Conservation (phyloP, 2,329 filamentous ascomycete species). For the Colletotrichum ledebouriae region DNA sequence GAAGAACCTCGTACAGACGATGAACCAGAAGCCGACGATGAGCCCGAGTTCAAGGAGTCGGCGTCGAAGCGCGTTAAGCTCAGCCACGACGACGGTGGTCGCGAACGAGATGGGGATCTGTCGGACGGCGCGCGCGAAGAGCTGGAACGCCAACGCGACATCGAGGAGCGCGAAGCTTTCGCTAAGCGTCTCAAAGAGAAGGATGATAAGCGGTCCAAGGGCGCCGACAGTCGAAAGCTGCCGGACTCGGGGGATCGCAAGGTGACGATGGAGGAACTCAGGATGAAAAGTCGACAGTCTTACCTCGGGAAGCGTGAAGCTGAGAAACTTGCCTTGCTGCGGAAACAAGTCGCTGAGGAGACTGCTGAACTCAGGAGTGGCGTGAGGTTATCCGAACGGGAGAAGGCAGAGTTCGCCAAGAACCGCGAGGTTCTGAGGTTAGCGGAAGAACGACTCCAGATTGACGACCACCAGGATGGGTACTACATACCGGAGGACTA, state of each 20-base stretch:
- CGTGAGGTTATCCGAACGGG: slow-evolving; percentile 78
- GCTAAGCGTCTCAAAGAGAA: slow-evolving; percentile 80
- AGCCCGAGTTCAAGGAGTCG: slow-evolving; percentile 75
- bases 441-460: slow-evolving; percentile 85
- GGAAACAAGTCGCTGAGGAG: slow-evolving; percentile 92
- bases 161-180: slow-evolving; percentile 83
- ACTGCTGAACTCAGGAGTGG: slow-evolving; percentile 84
- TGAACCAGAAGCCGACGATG: slow-evolving; percentile 56
- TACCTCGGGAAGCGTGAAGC: slow-evolving; percentile 94
- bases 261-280: slow-evolving; percentile 82
- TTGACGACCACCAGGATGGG: slow-evolving; percentile 92
- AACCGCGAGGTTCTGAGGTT: slow-evolving; percentile 86
- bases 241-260: slow-evolving; percentile 75
- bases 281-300: slow-evolving; percentile 87
- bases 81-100: slow-evolving; percentile 63
- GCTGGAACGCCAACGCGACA: slow-evolving; percentile 72
- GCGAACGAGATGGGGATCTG: slow-evolving; percentile 57
- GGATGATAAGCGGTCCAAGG: slow-evolving; percentile 77
- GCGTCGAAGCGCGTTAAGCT: slow-evolving; percentile 79
- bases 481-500: slow-evolving; percentile 96
- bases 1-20: slow-evolving; percentile 71
- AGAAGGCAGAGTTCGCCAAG: slow-evolving; percentile 89
- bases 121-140: slow-evolving; percentile 73
- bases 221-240: slow-evolving; percentile 66
- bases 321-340: slow-evolving; percentile 86